These are phyloP conservation scores for Pseudoneurospora amorphoporcata DNA, from an alignment of 495 filamentous ascomycete genomes.

Conservation along the genomic window DNA sequence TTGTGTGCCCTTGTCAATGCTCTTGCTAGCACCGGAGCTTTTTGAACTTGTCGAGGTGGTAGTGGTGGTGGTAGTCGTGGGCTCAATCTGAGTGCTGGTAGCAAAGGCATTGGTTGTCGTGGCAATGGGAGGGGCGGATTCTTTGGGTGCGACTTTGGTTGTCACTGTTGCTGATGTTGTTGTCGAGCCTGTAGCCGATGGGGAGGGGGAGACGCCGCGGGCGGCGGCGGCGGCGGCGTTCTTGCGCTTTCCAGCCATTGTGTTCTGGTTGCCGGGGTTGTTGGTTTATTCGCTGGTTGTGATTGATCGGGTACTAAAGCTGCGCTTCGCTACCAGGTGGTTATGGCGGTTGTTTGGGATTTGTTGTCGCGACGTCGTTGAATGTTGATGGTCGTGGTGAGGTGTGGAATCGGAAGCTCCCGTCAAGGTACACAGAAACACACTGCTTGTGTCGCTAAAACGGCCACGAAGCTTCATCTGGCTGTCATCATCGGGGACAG, in stretches of 20 bases:
- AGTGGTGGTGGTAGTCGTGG: background rate
- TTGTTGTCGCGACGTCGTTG: background rate
- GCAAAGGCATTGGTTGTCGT: background rate
- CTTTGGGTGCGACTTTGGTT: conserved; percentile 4
- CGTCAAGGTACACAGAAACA: background rate
- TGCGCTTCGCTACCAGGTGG: background rate
- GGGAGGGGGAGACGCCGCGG: conserved; percentile 10
- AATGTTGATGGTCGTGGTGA: background rate
- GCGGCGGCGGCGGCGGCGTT: conserved; percentile 8
- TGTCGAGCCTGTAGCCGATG: conserved; percentile 9
- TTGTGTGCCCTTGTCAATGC: conserved; percentile 16
- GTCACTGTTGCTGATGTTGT: conserved; percentile 12
- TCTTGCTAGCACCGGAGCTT: conserved; percentile 7
- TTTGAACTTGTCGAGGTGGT: background rate
- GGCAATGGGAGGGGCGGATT: background rate
- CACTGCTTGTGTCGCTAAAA: conserved; percentile 9
- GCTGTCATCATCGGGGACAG: conserved; percentile 1
- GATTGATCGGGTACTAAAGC: background rate
- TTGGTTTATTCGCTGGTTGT: background rate
- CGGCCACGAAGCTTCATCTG: conserved; percentile 28
- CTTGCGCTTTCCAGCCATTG: conserved; percentile 29
- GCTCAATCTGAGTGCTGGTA: background rate
- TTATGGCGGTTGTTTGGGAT: background rate
- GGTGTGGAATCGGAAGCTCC: background rate
- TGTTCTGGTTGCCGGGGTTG: background rate